Percentiles rank a stretch among this genome's conserved stretches.
phyloP scores from a whole-genome alignment of 2,329 filamentous ascomycete species.

The Aspergillus fijiensis region DNA sequence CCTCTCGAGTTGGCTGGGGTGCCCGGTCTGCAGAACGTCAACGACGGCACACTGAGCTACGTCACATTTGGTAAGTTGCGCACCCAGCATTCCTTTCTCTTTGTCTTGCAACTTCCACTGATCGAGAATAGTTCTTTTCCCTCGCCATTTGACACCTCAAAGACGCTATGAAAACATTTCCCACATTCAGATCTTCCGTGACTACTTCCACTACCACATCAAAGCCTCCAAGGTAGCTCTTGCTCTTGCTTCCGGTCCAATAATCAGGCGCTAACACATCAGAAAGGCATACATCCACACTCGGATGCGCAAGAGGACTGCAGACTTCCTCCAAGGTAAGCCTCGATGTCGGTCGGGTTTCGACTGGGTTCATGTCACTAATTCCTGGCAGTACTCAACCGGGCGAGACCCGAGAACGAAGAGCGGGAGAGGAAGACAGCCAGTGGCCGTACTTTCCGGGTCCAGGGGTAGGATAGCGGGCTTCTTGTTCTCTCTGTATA shows the following conservation, averaged over 20 bases:
- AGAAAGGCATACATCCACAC: conserved; percentile 92
- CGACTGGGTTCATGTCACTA: conserved; percentile 26
- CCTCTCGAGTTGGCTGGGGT: conserved; percentile 87
- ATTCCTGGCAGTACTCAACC: conserved; percentile 72
- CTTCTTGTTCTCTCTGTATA: conserved; percentile 25
- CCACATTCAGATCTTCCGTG: conserved; percentile 99
- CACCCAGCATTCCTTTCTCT: not conserved
- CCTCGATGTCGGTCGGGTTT: conserved; percentile 4
- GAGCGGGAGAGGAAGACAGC: conserved; percentile 98
- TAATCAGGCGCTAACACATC: conserved; percentile 9
- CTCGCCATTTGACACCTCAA: conserved; percentile 86
- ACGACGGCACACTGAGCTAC: conserved; percentile 87
- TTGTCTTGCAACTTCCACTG: conserved; percentile 10
- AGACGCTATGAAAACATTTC: conserved; percentile 94
- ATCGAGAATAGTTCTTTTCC: conserved; percentile 73
- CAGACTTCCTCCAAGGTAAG: conserved; percentile 94
- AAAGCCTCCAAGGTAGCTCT: conserved; percentile 82
- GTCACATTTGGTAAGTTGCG: conserved; percentile 82
- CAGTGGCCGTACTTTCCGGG: conserved; percentile 86
- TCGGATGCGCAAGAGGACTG: conserved; percentile 94
- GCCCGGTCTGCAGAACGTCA: conserved; percentile 73
- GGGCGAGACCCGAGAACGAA: conserved; percentile 91
- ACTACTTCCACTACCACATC: conserved; percentile 99
- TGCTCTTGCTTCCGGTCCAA: not conserved
- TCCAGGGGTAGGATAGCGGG: conserved; percentile 49